Evolutionary conservation across 2,329 filamentous ascomycete species (phyloP).

Genomic region (Trematosphaeria pertusa): DNA sequence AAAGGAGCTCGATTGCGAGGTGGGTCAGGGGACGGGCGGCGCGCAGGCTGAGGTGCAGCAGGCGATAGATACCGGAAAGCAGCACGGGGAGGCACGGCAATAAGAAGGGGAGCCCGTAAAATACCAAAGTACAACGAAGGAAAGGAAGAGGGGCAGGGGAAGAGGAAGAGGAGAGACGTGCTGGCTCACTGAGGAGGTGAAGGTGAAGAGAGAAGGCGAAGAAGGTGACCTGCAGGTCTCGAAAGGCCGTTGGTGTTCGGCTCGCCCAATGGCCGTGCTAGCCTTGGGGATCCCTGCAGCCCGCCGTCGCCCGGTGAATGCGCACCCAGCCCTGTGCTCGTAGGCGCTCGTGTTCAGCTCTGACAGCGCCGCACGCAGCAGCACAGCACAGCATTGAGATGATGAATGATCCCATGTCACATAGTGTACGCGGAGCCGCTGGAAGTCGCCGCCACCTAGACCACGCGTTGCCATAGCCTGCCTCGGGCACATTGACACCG

Average conservation of each 20-base stretch:
- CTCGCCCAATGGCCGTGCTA: constrained; percentile 5
- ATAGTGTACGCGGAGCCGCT: too few species aligned
- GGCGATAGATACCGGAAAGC: constrained; percentile 7
- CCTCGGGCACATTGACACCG: constrained; percentile 4
- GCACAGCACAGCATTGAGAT: constrained; percentile 1
- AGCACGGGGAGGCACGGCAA: constrained; percentile 11
- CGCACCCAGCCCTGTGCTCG: not conserved
- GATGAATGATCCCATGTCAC: not conserved
- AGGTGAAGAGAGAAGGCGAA: constrained; percentile 6
- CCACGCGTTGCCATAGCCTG: too few species aligned
- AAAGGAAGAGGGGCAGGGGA: constrained; percentile 20
- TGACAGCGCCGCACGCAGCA: constrained; percentile 2
- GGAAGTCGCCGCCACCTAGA: too few species aligned
- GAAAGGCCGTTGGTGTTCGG: constrained; percentile 8
- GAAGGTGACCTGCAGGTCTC: constrained; percentile 7
- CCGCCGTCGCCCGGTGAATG: constrained; percentile 1
- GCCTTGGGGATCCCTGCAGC: too few species aligned
- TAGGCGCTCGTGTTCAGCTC: constrained; percentile 11
- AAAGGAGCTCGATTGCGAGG: constrained; percentile 64
- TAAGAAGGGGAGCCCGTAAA: constrained; percentile 23
- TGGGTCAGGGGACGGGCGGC: constrained; percentile 16
- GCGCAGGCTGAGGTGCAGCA: constrained; percentile 10
- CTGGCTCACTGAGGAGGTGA: constrained; percentile 7
- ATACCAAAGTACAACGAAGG: constrained; percentile 31
- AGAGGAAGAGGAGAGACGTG: constrained; percentile 10